Evolutionary conservation across 2,329 filamentous ascomycete species (phyloP), one percentile per base, ranked within the genome.

Genomic region (Diplodia scrobiculata): DNA sequence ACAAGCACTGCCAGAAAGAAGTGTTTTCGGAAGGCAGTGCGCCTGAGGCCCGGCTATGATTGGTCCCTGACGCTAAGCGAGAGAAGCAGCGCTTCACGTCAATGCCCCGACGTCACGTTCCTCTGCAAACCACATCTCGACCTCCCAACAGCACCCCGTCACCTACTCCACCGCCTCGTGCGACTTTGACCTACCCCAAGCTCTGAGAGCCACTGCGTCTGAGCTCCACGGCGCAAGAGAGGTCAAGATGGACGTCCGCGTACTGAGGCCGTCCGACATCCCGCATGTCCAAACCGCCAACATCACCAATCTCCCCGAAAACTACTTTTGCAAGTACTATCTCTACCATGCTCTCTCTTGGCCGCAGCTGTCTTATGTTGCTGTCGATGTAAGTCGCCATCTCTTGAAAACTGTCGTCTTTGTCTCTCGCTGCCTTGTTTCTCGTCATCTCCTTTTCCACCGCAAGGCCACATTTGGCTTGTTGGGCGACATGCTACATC

Each of bases 241-340:
- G 11, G 25, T 10, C 69, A 72, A 65, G 53, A 98, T 96, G 91
- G 91, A 96, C 82, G 96, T 99, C 80, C 90, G 94, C 70, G 83
- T 95, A 70, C 88, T 99, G 71, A 89, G 87, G 71, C 84, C 91
- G 70, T 90, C 87, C 69, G 91, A 96, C 80, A 91, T 96, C 71
- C 91, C 91, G 71, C 89, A 95, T 76, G 92, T 99, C 77, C 95
- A 99, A 82, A 92, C 96, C 79, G 94, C 94, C 76, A 98, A 99
- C 84, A 93, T 99, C 77, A 96, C 96, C 78, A 99, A 99, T 83
- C 86, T 99, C 64, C 95, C 95, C 70, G 95, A 99, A 81, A 99
- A 99, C 84, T 99, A 99, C 86, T 98, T 98, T 79, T 91, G 97
- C 81, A 99, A 99, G 86, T 99, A 99, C 85, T 99, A 99, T 83